Percentiles rank a stretch among this genome's conserved stretches.
Conservation (phyloP, 2,329 filamentous ascomycete genomes). For the Ophiocordyceps sinensis region DNA sequence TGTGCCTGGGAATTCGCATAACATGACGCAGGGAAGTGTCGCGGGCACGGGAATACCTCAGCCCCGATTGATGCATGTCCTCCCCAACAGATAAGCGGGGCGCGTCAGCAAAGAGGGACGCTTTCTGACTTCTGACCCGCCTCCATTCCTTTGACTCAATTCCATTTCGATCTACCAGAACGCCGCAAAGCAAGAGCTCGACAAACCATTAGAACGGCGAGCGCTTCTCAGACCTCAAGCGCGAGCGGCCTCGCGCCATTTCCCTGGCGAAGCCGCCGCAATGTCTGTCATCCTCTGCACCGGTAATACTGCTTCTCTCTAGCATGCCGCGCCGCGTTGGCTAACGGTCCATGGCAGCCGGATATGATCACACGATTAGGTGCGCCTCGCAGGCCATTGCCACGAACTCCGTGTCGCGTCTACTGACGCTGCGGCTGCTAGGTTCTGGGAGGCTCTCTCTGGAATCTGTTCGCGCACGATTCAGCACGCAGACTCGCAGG, state of each 20-base stretch:
- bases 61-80: too few species aligned
- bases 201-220: not conserved
- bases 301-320: constrained; percentile 21
- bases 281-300: constrained; percentile 52
- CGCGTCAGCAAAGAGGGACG: too few species aligned
- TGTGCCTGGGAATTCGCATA: too few species aligned
- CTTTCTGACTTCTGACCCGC: too few species aligned
- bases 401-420: not conserved
- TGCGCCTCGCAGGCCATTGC: constrained; percentile 13
- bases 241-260: not conserved
- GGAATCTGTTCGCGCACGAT: constrained; percentile 97
- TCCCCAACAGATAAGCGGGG: too few species aligned
- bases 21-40: too few species aligned
- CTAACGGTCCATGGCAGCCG: constrained; percentile 25
- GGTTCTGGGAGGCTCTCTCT: constrained; percentile 96
- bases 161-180: not conserved
- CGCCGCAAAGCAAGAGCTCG: not conserved
- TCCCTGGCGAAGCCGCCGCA: constrained; percentile 5
- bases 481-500: constrained; percentile 94
- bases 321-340: constrained; percentile 1
- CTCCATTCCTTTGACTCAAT: too few species aligned
- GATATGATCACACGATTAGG: constrained; percentile 51
- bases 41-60: too few species aligned
- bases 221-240: not conserved
- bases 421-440: constrained; percentile 20